These are phyloP conservation scores for Penicillium parvum DNA, from an alignment of 495 filamentous ascomycete species.

Conservation along the genomic window DNA sequence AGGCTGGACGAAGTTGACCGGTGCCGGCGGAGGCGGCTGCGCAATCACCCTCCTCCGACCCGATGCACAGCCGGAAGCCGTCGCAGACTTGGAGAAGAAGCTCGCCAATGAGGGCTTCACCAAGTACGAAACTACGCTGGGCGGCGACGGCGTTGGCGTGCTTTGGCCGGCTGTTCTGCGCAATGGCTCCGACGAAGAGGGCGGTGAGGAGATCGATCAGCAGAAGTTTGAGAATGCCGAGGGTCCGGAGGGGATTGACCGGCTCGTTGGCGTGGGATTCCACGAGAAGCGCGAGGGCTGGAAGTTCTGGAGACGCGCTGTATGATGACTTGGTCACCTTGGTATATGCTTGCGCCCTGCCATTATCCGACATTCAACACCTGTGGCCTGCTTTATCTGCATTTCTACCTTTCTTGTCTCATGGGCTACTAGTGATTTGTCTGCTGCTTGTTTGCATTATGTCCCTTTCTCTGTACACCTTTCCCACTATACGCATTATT, in stretches of 20 bases:
- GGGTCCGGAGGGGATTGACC: constrained; percentile 75
- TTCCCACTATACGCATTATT: constrained; percentile 18
- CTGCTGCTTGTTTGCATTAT: constrained; percentile 4
- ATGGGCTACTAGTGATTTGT: not conserved
- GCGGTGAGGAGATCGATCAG: constrained; percentile 88
- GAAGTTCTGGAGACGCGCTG: constrained; percentile 80
- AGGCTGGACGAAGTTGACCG: constrained; percentile 95
- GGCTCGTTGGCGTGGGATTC: constrained; percentile 55
- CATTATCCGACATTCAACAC: not conserved
- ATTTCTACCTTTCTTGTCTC: not conserved
- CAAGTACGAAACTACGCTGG: constrained; percentile 81
- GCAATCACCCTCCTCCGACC: constrained; percentile 83
- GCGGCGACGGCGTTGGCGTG: constrained; percentile 87
- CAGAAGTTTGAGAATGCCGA: constrained; percentile 83
- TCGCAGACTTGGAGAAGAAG: constrained; percentile 58
- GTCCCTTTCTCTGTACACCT: constrained; percentile 26
- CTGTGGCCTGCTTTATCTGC: not conserved
- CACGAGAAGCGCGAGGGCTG: constrained; percentile 73
- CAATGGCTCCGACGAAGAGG: constrained; percentile 65
- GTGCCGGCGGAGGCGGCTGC: constrained; percentile 91
- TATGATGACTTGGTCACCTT: constrained; percentile 5
- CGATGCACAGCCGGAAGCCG: constrained; percentile 42
- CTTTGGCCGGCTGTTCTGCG: constrained; percentile 84
- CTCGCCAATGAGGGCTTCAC: constrained; percentile 73
- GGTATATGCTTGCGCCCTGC: not conserved